phyloP scores from a whole-genome alignment of 2,329 filamentous ascomycete species.

The Exutisphaerella laricina region DNA sequence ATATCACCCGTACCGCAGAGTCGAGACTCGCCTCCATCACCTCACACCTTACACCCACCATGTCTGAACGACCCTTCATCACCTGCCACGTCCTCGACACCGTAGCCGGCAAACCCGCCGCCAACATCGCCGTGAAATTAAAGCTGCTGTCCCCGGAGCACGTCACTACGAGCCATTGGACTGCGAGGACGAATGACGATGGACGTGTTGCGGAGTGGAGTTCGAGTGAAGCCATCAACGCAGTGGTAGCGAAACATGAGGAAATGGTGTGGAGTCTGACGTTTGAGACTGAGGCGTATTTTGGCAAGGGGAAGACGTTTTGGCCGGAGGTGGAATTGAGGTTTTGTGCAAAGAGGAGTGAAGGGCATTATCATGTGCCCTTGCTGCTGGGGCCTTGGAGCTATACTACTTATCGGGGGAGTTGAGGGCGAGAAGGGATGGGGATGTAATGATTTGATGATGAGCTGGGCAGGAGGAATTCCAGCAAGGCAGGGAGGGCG shows the following conservation, averaged over 20 bases:
- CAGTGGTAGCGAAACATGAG: slow-evolving; percentile 33
- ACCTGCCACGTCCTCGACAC: slow-evolving; percentile 87
- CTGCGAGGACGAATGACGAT: slow-evolving; percentile 67
- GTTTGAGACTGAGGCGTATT: slow-evolving; percentile 70
- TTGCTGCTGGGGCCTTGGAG: slow-evolving; percentile 71
- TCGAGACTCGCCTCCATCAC: slow-evolving; percentile 13
- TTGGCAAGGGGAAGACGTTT: slow-evolving; percentile 54
- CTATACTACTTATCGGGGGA: slow-evolving; percentile 77
- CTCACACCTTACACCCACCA: slow-evolving; percentile 8
- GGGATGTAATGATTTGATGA: too few species aligned
- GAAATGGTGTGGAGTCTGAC: slow-evolving; percentile 61
- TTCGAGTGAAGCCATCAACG: slow-evolving; percentile 38
- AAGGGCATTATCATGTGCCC: slow-evolving; percentile 73
- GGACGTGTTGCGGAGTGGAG: slow-evolving; percentile 68
- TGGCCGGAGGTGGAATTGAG: slow-evolving; percentile 53
- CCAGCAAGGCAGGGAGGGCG: too few species aligned
- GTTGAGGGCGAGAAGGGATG: too few species aligned
- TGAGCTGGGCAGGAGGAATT: too few species aligned
- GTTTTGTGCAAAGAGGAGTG: slow-evolving; percentile 43
- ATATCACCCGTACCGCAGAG: too few species aligned
- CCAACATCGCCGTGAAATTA: slow-evolving; percentile 61
- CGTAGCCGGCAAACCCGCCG: slow-evolving; percentile 63
- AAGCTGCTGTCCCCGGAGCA: slow-evolving; percentile 39
- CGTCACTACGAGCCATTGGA: slow-evolving; percentile 47
- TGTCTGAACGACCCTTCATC: slow-evolving; percentile 50